phyloP scores from a whole-genome alignment of 345 rosid species.

The Cochlearia excelsa region DNA sequence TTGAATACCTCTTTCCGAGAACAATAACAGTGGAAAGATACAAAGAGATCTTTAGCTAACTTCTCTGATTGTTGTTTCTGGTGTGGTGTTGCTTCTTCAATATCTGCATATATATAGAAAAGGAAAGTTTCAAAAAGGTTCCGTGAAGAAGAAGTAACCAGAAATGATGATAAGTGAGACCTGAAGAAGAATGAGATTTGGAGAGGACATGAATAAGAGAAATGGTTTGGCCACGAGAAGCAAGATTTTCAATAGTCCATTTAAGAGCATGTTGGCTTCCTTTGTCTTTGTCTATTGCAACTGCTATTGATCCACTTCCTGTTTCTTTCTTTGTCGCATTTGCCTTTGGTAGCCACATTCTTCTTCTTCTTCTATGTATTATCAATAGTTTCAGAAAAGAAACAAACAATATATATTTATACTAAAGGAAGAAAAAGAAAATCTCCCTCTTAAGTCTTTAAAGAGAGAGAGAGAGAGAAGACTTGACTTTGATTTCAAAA shows the following conservation, averaged over 20 bases:
- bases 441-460: constrained; percentile 4
- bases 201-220: constrained; percentile 65
- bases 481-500: constrained; percentile 7
- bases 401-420: no score
- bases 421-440: not conserved
- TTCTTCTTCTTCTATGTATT: not conserved
- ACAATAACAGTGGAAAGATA: constrained; percentile 78
- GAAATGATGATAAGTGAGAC: not conserved
- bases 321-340: constrained; percentile 38
- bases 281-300: constrained; percentile 84
- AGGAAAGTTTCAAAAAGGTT: not conserved
- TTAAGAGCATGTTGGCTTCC: constrained; percentile 73
- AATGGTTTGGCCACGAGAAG: constrained; percentile 63
- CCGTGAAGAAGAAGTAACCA: no score
- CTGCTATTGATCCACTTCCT: constrained; percentile 62
- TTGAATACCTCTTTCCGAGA: constrained; percentile 74
- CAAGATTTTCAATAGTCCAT: constrained; percentile 81
- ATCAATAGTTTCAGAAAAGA: not conserved
- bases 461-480: not conserved
- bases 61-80: constrained; percentile 46
- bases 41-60: constrained; percentile 63
- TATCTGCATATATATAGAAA: constrained; percentile 10
- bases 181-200: constrained; percentile 32
- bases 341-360: constrained; percentile 46
- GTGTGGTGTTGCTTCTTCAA: constrained; percentile 28